Evolutionary conservation across 805 yeast species (phyloP), one percentile per base, ranked within the genome.

Genomic region (Ogataea populi-albae): DNA sequence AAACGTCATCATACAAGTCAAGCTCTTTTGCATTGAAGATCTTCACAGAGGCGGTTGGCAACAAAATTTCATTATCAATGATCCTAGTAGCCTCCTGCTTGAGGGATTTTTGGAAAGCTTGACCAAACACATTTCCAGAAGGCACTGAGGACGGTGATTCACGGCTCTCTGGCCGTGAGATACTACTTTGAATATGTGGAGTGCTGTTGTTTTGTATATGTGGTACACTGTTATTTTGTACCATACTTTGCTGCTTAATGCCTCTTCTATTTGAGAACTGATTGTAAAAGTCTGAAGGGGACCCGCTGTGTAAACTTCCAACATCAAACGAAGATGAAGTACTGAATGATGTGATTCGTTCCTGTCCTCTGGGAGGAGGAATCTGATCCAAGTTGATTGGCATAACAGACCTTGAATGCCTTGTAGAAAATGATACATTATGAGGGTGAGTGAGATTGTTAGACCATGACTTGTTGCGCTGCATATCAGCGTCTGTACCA

Each of bases 1-100:
- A 67, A 0, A 66, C 54, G 38, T 69, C 67, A 36, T 70, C 73
- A 46, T 57, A 65, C 9, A 73, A 33, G 47, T 75, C 77, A 37
- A 74, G 46, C 18, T 63, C 49, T 35, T 66, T 64, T 17, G 58
- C 43, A 49, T 77, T 74, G 30, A 65, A 48, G 63, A 79, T 66
- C 31, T 72, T 69, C 17, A 78, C 54, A 6, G 66, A 60, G 2
- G 77, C 73, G 6, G 29, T 47, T 0, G 64, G 62, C 9, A 26
- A 38, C 6, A 26, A 7, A 8, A 17, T 23, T 12, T 26, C n/a
- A 6, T 16, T 21, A 4, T 17, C 14, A 18, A 21, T 14, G 12
- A 15, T 14, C 12, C 18, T 12, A 4, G 9, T 11, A 20, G 19
- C 10, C 10, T 18, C 16, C 23, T 6, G 12, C 17, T 8, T 31